A percentile compares a stretch with the other conserved stretches of the same genome.
Conservation (phyloP, 148 eudicot genomes). For the Nepenthes mirabilis region DNA sequence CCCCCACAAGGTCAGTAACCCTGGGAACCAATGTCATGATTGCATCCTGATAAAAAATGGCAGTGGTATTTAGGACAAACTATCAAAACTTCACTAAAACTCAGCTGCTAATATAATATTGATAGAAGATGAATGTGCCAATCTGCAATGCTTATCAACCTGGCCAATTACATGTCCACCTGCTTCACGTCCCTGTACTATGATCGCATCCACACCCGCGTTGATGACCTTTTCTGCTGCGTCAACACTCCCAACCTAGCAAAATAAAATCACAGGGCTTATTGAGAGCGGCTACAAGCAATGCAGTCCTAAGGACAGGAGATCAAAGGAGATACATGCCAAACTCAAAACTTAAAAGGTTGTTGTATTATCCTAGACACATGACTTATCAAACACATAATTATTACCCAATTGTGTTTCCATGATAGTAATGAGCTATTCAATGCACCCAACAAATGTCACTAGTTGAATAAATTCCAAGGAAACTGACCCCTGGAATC, state of each 20-base stretch:
- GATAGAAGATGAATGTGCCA: neutral
- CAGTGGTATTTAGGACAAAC: neutral
- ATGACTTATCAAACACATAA: no score
- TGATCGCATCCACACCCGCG: slow-evolving; percentile 79
- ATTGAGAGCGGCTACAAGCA: no score
- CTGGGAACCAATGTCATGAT: slow-evolving; percentile 64
- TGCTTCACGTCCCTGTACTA: slow-evolving; percentile 90
- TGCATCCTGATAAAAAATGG: slow-evolving; percentile 40
- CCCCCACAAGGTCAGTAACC: slow-evolving; percentile 61
- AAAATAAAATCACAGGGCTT: neutral
- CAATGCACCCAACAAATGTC: no score
- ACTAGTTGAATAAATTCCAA: no score
- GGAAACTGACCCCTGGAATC: no score
- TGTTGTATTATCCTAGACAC: no score
- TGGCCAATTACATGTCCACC: slow-evolving; percentile 97
- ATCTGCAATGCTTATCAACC: slow-evolving; percentile 16
- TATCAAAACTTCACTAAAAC: slow-evolving; percentile 2
- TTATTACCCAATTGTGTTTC: no score
- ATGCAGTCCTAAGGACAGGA: no score
- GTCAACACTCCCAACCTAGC: slow-evolving; percentile 67
- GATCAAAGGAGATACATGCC: no score
- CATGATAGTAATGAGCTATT: no score
- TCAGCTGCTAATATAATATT: neutral
- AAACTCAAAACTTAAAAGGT: no score
- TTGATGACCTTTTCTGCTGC: slow-evolving; percentile 56